Evolutionary conservation across 2,329 filamentous ascomycete species (phyloP).

Genomic region (Talaromyces sp.): DNA sequence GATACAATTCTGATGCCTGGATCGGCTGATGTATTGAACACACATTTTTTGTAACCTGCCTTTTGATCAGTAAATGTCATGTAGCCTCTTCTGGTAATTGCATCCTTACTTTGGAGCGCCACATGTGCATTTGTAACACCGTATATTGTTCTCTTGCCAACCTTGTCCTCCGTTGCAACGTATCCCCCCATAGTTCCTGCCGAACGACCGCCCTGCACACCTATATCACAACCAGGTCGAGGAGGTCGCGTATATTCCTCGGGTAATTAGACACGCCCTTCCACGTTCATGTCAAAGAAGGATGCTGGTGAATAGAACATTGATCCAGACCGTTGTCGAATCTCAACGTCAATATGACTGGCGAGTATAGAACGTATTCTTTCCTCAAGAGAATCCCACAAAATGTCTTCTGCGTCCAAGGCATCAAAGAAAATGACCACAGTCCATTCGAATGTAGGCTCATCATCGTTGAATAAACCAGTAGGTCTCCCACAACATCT

Average conservation of each 20-base stretch:
- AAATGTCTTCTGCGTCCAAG: constrained; percentile 1
- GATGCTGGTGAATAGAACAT: not conserved
- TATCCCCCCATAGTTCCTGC: constrained; percentile 10
- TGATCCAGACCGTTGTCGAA: not conserved
- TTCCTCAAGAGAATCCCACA: constrained; percentile 1
- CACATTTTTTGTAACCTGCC: not conserved
- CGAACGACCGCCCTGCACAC: not conserved
- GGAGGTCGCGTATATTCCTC: not conserved
- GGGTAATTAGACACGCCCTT: not conserved
- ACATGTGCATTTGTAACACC: constrained; percentile 13
- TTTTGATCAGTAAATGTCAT: not conserved
- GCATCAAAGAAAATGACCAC: constrained; percentile 1
- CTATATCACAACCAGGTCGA: not conserved
- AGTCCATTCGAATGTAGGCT: not conserved
- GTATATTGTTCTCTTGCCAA: not conserved
- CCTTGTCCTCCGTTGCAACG: not conserved
- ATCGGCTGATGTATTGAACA: not conserved
- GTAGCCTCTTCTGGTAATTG: not conserved
- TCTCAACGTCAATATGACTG: constrained; percentile 1
- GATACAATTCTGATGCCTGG: not conserved
- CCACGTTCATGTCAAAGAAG: not conserved
- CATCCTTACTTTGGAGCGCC: not conserved
- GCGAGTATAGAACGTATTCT: constrained; percentile 3
- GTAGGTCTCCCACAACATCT: not conserved
- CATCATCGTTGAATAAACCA: not conserved